Evolutionary conservation across 495 filamentous ascomycete genomes (phyloP), one percentile per base, ranked within the genome.

Genomic region (Trichoderma reesei): DNA sequence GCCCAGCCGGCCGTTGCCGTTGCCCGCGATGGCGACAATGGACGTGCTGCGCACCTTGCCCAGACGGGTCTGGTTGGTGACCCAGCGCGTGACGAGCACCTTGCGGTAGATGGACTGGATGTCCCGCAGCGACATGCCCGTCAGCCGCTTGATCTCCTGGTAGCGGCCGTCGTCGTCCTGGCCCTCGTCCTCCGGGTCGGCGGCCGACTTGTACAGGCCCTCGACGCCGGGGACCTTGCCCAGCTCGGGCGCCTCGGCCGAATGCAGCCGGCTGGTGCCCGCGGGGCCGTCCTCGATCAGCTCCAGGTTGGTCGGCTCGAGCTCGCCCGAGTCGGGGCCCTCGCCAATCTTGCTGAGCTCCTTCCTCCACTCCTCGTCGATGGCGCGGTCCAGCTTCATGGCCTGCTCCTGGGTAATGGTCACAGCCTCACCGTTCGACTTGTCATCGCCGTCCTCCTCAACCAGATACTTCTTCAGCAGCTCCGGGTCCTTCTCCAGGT

Each of bases 31-130:
- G 5, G 84, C 82, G 48, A 96, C 75, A 65, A 79, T 74, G 72
- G 92, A 94, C 10, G 80, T 65, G 70, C 84, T 86, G 61, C 76
- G 75, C 63, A 98, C 85, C 83, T 97, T 99, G 68, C 94, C 94
- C 75, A 99, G 84, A 78, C 91, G 89, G 37, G 95, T 98, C 82
- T 96, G 92, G 75, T 99, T 99, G 65, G 82, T 78, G 56, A 99
- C 95, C 1, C 72, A 72, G 69, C 92, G 88, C 3, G 65, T 63
- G 26, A 96, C 89, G 34, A 98, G 70, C 13, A 76, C 75, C 79
- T 91, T 94, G 31, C 79, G 73, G 33, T 78, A 75, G 61, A 90
- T 73, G 1, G 67, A 48, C 13, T 75, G 54, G 59, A 97, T 84
- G 44, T 89, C 71, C 8, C 75, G 63, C 65, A 80, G 68, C 10